These are phyloP conservation scores for Sequoiadendron giganteum DNA, from an alignment of 75 land plant genomes.

Conservation along the genomic window DNA sequence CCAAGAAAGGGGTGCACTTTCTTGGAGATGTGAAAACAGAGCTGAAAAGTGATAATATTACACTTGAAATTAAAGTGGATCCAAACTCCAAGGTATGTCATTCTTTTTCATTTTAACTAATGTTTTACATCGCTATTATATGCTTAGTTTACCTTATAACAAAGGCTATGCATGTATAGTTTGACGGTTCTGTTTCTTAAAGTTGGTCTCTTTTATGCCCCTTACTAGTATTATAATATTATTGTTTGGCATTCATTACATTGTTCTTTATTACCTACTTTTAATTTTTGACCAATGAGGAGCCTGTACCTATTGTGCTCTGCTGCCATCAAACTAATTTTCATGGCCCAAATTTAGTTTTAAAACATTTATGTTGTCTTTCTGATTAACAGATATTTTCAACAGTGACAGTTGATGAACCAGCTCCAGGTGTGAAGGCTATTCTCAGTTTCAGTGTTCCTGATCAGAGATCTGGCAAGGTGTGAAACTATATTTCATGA, in stretches of 20 bases:
- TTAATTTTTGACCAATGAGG: neutral
- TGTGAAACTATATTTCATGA: neutral
- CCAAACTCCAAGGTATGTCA: slow-evolving; percentile 61
- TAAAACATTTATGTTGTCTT: neutral
- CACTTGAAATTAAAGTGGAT: slow-evolving; percentile 79
- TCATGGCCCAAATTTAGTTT: neutral
- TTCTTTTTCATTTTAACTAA: neutral
- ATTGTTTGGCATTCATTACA: neutral
- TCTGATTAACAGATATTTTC: slow-evolving; percentile 21
- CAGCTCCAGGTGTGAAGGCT: slow-evolving; percentile 31
- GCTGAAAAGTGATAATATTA: slow-evolving; percentile 67
- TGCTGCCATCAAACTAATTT: neutral
- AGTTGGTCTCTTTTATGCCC: neutral
- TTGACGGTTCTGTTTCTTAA: neutral
- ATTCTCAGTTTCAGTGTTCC: slow-evolving; percentile 36
- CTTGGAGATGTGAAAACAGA: slow-evolving; percentile 69
- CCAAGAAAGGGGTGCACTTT: slow-evolving; percentile 61
- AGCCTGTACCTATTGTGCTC: neutral
- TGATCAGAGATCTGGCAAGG: slow-evolving; percentile 44
- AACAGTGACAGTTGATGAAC: slow-evolving; percentile 36
- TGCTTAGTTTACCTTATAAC: neutral
- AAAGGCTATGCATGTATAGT: neutral
- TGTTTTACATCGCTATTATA: neutral
- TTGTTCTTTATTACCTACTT: neutral
- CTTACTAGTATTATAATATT: neutral